Percentiles rank a stretch among this genome's conserved stretches.
phyloP scores from a whole-genome alignment of 208 protist species.

The Kentomonas sorsogonicus region DNA sequence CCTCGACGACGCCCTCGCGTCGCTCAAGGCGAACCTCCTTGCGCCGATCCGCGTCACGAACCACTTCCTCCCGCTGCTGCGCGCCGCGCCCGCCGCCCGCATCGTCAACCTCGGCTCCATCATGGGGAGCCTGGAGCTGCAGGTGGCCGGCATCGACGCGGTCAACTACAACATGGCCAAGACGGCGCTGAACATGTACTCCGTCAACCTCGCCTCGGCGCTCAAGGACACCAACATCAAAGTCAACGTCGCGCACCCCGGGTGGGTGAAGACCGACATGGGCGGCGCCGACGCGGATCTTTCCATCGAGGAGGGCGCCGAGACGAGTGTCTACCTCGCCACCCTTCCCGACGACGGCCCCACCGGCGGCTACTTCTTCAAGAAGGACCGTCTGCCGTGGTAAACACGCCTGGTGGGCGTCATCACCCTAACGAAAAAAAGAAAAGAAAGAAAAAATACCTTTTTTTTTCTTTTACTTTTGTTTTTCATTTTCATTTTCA shows the following conservation, averaged over 20 bases:
- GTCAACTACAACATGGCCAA: conserved; percentile 57
- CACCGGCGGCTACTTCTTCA: conserved; percentile 73
- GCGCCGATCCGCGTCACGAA: conserved; percentile 52
- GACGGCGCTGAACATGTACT: conserved; percentile 83
- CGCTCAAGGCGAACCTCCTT: conserved; percentile 66
- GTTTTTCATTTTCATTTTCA: conserved; percentile 4
- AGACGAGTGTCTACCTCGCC: conserved; percentile 66
- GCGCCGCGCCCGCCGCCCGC: conserved; percentile 45
- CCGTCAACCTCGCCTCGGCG: conserved; percentile 49
- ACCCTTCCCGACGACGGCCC: conserved; percentile 65
- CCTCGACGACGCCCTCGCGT: conserved; percentile 25
- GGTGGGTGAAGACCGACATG: conserved; percentile 77
- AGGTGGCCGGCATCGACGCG: conserved; percentile 16
- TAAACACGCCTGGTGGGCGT: too few relatives aligned
- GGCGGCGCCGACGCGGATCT: conserved; percentile 36
- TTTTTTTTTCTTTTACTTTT: conserved; percentile 17
- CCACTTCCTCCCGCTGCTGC: conserved; percentile 52
- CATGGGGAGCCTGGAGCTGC: conserved; percentile 47
- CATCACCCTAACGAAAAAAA: conserved; percentile 8
- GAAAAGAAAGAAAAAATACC: conserved; percentile 7
- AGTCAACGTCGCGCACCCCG: conserved; percentile 61
- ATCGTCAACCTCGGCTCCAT: conserved; percentile 73
- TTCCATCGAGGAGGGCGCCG: conserved; percentile 49
- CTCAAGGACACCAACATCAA: conserved; percentile 52
- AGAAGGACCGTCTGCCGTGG: conserved; percentile 61